A percentile compares a stretch with the other conserved stretches of the same genome.
Conservation (phyloP, 495 filamentous ascomycete species). For the Aspergillus homomorphus region DNA sequence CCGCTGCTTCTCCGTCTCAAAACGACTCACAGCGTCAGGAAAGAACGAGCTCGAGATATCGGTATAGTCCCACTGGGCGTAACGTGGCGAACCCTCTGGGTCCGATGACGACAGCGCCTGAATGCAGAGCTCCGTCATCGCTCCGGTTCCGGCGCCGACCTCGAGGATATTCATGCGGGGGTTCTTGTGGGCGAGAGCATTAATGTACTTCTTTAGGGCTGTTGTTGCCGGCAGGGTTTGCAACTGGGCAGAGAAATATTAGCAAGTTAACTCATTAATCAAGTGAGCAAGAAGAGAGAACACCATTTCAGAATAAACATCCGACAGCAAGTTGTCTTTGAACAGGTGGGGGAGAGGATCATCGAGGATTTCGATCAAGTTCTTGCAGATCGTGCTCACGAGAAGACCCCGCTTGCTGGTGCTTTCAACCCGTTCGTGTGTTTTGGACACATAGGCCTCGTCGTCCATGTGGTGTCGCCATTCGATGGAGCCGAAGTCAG, state of each 20-base stretch:
- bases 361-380: background rate
- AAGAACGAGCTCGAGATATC: conserved; percentile 43
- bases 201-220: conserved; percentile 16
- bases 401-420: conserved; percentile 3
- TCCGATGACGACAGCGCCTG: background rate
- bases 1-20: conserved; percentile 3
- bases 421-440: background rate
- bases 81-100: conserved; percentile 7
- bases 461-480: conserved; percentile 3
- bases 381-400: conserved; percentile 2
- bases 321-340: background rate
- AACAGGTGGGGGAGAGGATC: background rate
- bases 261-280: background rate
- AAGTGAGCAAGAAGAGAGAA: no score
- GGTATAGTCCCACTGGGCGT: conserved; percentile 36
- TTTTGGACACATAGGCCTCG: background rate
- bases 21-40: conserved; percentile 3
- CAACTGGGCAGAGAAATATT: no score
- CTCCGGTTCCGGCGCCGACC: conserved; percentile 54
- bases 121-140: conserved; percentile 36
- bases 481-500: background rate
- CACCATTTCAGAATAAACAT: conserved; percentile 5
- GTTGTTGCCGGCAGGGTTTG: background rate
- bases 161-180: conserved; percentile 48
- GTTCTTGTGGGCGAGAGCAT: conserved; percentile 23